These are phyloP conservation scores for Fusarium aywerte DNA, from an alignment of 2,329 filamentous ascomycete genomes.

Conservation along the genomic window DNA sequence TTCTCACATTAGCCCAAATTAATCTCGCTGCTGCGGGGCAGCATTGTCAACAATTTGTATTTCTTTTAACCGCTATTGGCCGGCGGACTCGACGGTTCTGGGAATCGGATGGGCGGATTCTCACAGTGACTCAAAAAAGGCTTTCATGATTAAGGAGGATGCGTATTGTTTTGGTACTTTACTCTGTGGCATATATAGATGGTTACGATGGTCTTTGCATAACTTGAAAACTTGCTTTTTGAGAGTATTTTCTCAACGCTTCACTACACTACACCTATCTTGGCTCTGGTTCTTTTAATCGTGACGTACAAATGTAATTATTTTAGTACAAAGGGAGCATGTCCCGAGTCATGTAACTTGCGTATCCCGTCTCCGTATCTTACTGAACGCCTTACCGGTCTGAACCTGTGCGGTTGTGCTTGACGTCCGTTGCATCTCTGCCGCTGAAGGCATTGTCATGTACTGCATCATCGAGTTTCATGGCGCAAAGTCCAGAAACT, in stretches of 20 bases:
- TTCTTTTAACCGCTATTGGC: conserved; percentile 19
- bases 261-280: neutral
- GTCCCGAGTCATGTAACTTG: conserved; percentile 7
- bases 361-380: conserved; percentile 1
- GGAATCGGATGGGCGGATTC: conserved; percentile 36
- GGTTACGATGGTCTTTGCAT: conserved; percentile 36
- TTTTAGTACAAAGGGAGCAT: conserved; percentile 29
- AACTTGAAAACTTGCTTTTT: conserved; percentile 22
- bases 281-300: conserved; percentile 9
- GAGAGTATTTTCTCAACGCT: conserved; percentile 19
- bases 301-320: conserved; percentile 35
- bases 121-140: conserved; percentile 18
- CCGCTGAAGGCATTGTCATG: conserved; percentile 21
- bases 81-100: conserved; percentile 4
- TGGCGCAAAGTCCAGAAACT: neutral
- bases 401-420: neutral
- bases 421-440: conserved; percentile 11
- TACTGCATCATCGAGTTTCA: conserved; percentile 17
- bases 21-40: conserved; percentile 23
- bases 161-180: conserved; percentile 14
- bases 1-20: conserved; percentile 30
- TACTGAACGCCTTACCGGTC: conserved; percentile 22
- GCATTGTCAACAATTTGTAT: conserved; percentile 26
- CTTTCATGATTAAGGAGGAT: conserved; percentile 25
- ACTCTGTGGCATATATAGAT: conserved; percentile 34